Evolutionary conservation across 306 rosid genomes (phyloP).

Genomic region (Comarum palustre): DNA sequence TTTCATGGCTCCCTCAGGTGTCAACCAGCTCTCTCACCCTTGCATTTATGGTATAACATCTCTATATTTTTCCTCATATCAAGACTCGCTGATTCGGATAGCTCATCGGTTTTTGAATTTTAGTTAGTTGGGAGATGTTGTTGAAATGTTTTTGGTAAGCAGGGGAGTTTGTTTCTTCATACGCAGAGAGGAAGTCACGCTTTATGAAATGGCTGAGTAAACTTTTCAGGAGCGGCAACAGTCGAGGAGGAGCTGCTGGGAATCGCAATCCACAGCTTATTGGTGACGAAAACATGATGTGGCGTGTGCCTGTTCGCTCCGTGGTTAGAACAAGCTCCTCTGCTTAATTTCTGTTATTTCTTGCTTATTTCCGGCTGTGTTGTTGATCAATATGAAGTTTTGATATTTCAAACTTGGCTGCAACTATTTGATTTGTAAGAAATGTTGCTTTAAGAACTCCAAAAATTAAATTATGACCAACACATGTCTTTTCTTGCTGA

Average conservation of each 20-base stretch:
- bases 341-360: not conserved
- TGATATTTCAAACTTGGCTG: not conserved
- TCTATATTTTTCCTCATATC: not conserved
- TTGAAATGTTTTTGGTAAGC: slow-evolving; percentile 38
- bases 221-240: slow-evolving; percentile 66
- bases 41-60: slow-evolving; percentile 66
- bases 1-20: slow-evolving; percentile 58
- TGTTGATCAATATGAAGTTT: not conserved
- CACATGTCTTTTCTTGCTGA: not conserved
- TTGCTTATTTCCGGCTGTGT: not conserved
- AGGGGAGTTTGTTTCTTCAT: slow-evolving; percentile 79
- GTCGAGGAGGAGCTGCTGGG: slow-evolving; percentile 43
- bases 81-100: not conserved
- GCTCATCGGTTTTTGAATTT: not conserved
- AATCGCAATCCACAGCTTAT: slow-evolving; percentile 52
- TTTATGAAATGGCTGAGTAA: slow-evolving; percentile 91
- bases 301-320: slow-evolving; percentile 65
- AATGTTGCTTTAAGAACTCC: not conserved
- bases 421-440: not conserved
- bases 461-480: not conserved
- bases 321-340: slow-evolving; percentile 39
- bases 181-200: slow-evolving; percentile 80
- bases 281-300: slow-evolving; percentile 63
- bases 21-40: slow-evolving; percentile 79
- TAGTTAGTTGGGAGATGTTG: slow-evolving; percentile 8